Evolutionary conservation across 805 yeast species (phyloP).

Genomic region (Metschnikowia similis): DNA sequence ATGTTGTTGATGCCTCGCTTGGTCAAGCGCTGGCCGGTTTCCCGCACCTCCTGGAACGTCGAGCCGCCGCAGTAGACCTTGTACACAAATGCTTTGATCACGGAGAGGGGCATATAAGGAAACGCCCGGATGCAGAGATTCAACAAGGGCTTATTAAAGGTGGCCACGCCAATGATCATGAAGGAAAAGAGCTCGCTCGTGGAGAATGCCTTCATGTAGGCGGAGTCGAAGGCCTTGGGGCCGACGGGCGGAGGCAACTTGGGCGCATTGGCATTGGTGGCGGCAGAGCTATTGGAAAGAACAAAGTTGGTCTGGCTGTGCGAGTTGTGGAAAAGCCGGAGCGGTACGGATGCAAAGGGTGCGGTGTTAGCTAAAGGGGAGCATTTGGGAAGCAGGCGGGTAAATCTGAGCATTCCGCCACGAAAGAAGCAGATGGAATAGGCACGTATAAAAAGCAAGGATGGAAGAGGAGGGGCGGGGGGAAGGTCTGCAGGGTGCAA

Average conservation of each 20-base stretch:
- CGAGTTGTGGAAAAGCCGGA: constrained; percentile 11
- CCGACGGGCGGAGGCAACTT: constrained; percentile 7
- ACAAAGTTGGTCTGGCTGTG: constrained; percentile 11
- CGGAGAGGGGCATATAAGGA: constrained; percentile 69
- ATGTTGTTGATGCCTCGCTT: constrained; percentile 81
- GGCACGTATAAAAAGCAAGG: too few species aligned
- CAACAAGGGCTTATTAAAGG: constrained; percentile 59
- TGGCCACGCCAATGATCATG: constrained; percentile 65
- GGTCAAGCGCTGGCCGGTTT: constrained; percentile 64
- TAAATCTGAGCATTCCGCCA: constrained; percentile 3
- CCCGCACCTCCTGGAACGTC: constrained; percentile 59
- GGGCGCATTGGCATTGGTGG: constrained; percentile 9
- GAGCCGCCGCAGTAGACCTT: constrained; percentile 91
- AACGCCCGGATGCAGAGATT: constrained; percentile 58
- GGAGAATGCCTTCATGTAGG: constrained; percentile 41
- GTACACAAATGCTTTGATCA: constrained; percentile 71
- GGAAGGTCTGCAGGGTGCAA: too few species aligned
- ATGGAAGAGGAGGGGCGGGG: too few species aligned
- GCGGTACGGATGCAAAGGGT: not conserved
- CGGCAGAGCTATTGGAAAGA: constrained; percentile 2
- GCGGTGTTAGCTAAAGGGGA: constrained; percentile 2
- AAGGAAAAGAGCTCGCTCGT: constrained; percentile 57
- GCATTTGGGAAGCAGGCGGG: constrained; percentile 2
- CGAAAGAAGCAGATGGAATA: too few species aligned
- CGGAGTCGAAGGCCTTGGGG: constrained; percentile 12